phyloP scores from a whole-genome alignment of 129 eudicot genomes.

The Heracleum sosnowskyi region DNA sequence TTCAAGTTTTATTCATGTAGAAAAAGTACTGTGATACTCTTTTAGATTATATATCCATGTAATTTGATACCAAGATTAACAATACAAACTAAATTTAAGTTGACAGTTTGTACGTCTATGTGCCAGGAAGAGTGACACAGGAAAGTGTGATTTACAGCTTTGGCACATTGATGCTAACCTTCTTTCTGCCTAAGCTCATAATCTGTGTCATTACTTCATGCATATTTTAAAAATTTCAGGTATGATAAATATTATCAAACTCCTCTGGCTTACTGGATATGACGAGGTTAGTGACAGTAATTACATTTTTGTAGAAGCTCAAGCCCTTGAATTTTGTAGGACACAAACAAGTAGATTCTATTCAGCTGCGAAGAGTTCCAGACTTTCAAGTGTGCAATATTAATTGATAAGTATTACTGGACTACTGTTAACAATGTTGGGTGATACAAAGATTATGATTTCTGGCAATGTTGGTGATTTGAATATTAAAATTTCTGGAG shows the following conservation, averaged over 20 bases:
- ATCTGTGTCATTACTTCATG: background rate
- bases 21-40: too few relatives aligned
- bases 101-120: too few relatives aligned
- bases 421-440: background rate
- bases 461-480: background rate
- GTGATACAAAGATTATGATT: too few relatives aligned
- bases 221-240: conserved; percentile 30
- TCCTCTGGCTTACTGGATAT: conserved; percentile 98
- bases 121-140: too few relatives aligned
- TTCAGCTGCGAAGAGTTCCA: background rate
- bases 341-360: background rate
- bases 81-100: too few relatives aligned
- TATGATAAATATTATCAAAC: conserved; percentile 98
- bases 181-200: background rate
- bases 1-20: too few relatives aligned
- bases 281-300: conserved; percentile 69
- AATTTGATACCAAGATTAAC: too few relatives aligned
- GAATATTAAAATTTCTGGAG: background rate
- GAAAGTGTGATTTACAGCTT: too few relatives aligned
- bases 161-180: too few relatives aligned
- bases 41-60: too few relatives aligned
- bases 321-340: background rate
- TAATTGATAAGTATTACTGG: background rate
- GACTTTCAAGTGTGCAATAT: background rate
- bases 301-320: background rate